These are phyloP conservation scores for Protostelium mycophagum DNA, from an alignment of 78 protist genomes.

Conservation along the genomic window DNA sequence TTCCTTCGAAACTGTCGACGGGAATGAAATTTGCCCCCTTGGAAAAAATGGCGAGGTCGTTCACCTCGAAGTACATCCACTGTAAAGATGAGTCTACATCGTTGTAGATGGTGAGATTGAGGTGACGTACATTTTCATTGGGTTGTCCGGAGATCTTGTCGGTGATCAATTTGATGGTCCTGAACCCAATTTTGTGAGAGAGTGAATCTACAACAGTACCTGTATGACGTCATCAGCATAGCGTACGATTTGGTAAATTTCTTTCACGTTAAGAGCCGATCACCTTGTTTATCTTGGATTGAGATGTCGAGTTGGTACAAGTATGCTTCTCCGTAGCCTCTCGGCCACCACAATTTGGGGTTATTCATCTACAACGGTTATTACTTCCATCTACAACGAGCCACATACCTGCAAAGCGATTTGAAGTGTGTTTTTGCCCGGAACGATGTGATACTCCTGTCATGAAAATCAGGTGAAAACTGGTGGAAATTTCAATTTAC, in stretches of 20 bases:
- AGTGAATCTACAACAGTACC: not conserved
- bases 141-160: not conserved
- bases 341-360: constrained; percentile 50
- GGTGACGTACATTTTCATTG: too few relatives aligned
- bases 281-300: not conserved
- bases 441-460: too few relatives aligned
- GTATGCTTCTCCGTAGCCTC: constrained; percentile 34
- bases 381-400: too few relatives aligned
- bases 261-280: too few relatives aligned
- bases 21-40: constrained; percentile 71
- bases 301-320: constrained; percentile 8
- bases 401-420: too few relatives aligned
- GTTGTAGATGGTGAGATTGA: too few relatives aligned
- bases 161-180: constrained; percentile 18
- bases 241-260: too few relatives aligned
- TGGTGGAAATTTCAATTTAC: too few relatives aligned
- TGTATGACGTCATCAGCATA: too few relatives aligned
- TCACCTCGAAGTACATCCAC: constrained; percentile 24
- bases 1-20: constrained; percentile 26
- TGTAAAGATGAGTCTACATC: too few relatives aligned
- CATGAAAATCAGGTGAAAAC: too few relatives aligned
- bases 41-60: constrained; percentile 34
- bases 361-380: not conserved
- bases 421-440: too few relatives aligned
- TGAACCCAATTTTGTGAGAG: constrained; percentile 10